Evolutionary conservation across 768 basidiomycete species (phyloP).

Genomic region (Dictyophora rubrovolvata): DNA sequence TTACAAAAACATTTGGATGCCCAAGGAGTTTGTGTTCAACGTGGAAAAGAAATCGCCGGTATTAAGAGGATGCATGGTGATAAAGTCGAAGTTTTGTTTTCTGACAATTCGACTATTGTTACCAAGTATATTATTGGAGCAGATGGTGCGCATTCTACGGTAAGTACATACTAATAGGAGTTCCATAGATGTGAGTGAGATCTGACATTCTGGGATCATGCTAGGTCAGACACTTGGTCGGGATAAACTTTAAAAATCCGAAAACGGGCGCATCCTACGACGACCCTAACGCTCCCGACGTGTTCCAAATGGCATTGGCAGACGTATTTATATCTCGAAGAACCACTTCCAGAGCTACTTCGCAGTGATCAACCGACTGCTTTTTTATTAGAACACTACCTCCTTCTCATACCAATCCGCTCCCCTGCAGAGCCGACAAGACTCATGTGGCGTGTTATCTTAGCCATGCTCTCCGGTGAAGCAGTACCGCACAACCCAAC

Average conservation of each 20-base stretch:
- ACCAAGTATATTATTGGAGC: slow-evolving; percentile 41
- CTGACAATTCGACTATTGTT: slow-evolving; percentile 33
- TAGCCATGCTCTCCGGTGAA: background rate
- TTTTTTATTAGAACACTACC: background rate
- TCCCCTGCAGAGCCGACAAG: background rate
- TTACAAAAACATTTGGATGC: slow-evolving; percentile 27
- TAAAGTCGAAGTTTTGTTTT: slow-evolving; percentile 33
- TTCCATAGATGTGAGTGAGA: background rate
- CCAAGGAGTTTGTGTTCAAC: slow-evolving; percentile 22
- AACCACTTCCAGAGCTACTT: background rate
- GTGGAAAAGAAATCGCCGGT: slow-evolving; percentile 26
- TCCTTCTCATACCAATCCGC: background rate
- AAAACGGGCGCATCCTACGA: slow-evolving; percentile 18
- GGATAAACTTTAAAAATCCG: slow-evolving; percentile 37
- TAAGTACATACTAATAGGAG: slow-evolving; percentile 21
- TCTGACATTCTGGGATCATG: slow-evolving; percentile 11
- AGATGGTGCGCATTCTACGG: slow-evolving; percentile 39
- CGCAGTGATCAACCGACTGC: background rate
- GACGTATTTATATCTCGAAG: slow-evolving; percentile 21
- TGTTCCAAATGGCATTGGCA: slow-evolving; percentile 33
- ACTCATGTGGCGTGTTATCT: background rate
- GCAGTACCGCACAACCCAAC: background rate
- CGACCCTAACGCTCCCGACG: slow-evolving; percentile 4
- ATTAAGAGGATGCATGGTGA: slow-evolving; percentile 16
- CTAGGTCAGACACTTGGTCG: slow-evolving; percentile 34